These are phyloP conservation scores for Stemphylium vesicarium DNA, from an alignment of 2,329 filamentous ascomycete genomes.

Conservation along the genomic window DNA sequence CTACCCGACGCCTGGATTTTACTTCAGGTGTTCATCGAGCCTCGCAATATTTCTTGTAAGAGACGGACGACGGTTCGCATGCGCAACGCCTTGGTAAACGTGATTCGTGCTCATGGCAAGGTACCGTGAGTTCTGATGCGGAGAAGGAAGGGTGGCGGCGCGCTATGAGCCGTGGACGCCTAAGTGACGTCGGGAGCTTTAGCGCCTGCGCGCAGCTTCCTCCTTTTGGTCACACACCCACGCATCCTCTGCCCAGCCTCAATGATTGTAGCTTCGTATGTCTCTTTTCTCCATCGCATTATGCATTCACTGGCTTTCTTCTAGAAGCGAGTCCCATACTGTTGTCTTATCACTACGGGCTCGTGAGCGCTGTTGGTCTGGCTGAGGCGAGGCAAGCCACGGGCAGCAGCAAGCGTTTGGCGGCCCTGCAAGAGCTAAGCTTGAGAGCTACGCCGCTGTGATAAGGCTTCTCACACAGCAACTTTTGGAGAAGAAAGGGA, in stretches of 20 bases:
- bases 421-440: not conserved
- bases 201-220: not conserved
- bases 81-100: not conserved
- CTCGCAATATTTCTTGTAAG: not conserved
- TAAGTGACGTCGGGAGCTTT: not conserved
- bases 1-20: not conserved
- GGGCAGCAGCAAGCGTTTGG: slow-evolving; percentile 1
- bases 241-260: not conserved
- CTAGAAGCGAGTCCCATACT: not conserved
- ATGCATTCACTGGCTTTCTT: not conserved
- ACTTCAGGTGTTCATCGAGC: too few species aligned
- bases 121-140: not conserved
- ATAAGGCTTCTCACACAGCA: too few species aligned
- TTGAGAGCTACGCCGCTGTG: too few species aligned
- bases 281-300: not conserved
- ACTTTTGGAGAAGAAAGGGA: too few species aligned
- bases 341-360: not conserved
- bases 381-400: slow-evolving; percentile 6
- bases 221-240: not conserved
- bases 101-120: not conserved
- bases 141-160: not conserved
- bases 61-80: not conserved
- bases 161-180: not conserved
- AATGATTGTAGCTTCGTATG: not conserved
- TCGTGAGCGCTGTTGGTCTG: not conserved